Base-by-base conservation (phyloP, 2,329 filamentous ascomycete species). In the Venturia pyrina region DNA sequence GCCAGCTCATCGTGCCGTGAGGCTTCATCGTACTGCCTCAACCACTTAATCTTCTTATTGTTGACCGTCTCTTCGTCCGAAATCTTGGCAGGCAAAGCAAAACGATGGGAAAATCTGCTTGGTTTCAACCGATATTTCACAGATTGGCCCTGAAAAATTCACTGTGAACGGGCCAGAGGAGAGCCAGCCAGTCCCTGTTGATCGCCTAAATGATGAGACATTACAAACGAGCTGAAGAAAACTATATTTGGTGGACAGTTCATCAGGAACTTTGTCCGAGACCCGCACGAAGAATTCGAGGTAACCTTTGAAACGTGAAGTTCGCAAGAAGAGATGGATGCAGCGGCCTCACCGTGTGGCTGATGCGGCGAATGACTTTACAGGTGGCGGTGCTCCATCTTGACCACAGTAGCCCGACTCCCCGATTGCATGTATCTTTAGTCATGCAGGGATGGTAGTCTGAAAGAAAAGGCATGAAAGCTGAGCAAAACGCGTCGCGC, bases 71-170 rank as follows among this genome's bases (percentile, higher is more conserved):
- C n/a, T 62, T 62, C 15, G 5, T 46, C 21, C n/a, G 60, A 62
- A 62, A 62, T 62, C 60, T 62, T 62, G 60, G 60, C 60, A 44
- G 17, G n/a, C 3, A 44, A 62, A 62, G 59, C 59, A 62, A 44
- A 62, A 44, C 59, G n/a, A 46, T 37, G 59, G 59, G 10, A 62
- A 28, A 44, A 62, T 15, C 43, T 62, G 59, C 37, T 13, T 44
- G 40, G 10, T 19, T 62, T 32, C 53, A 37, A 34, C 28, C 53
- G 53, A 59, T 59, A 59, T 19, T 19, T 62, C 37, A 37, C 24
- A 19, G 24, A 62, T 6, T 24, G 11, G 4, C 59, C 41, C 15
- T 46, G 37, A 32, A 8, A 32, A 62, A 46, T 19, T 28, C 41
- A 34, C 60, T 62, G 40, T 62, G 43, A 43, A 62, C 40, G 60